Evolutionary conservation across 345 rosid species (phyloP), one percentile per base, ranked within the genome.

Genomic region (Turnera subulata): DNA sequence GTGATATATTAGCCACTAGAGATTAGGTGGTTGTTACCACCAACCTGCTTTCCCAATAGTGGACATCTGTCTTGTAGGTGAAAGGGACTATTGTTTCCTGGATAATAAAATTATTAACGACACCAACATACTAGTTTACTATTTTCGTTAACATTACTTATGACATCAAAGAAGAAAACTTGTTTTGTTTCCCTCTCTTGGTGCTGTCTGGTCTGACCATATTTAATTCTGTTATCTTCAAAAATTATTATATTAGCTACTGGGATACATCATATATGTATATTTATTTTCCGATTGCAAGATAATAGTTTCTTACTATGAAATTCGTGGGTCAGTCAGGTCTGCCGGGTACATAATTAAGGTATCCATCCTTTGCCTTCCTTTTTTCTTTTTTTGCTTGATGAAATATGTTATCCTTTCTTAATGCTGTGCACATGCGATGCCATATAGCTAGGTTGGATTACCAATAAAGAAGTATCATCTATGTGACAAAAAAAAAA

Each of bases 391-490:
- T n/a, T n/a, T n/a, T n/a, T n/a, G n/a, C n/a, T n/a, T n/a, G n/a
- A n/a, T n/a, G n/a, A n/a, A n/a, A n/a, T n/a, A n/a, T n/a, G n/a
- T n/a, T n/a, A n/a, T 38, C 44, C 26, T 29, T 54, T 46, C 40
- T 16, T 23, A 58, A 49, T 62, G 62, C 73, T 71, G 50, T 50
- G 61, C 84, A 74, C 76, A 71, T 71, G 79, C 68, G 55, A 38
- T 50, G 50, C 37, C 70, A 58, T 33, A 25, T 2, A 18, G 6
- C 25, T 24, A 64, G 11, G 19, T 50, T 26, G 26, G 17, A 17
- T 16, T 1, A 21, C 32, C 35, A 60, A 43, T n/a, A 20, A 29
- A 21, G 9, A 17, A 25, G 1, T n/a, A n/a, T n/a, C n/a, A n/a
- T n/a, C n/a, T n/a, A n/a, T n/a, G n/a, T n/a, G n/a, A n/a, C n/a